Evolutionary conservation across 768 basidiomycete genomes (phyloP), one percentile per base, ranked within the genome.

Genomic region (Mrakia gelida): DNA sequence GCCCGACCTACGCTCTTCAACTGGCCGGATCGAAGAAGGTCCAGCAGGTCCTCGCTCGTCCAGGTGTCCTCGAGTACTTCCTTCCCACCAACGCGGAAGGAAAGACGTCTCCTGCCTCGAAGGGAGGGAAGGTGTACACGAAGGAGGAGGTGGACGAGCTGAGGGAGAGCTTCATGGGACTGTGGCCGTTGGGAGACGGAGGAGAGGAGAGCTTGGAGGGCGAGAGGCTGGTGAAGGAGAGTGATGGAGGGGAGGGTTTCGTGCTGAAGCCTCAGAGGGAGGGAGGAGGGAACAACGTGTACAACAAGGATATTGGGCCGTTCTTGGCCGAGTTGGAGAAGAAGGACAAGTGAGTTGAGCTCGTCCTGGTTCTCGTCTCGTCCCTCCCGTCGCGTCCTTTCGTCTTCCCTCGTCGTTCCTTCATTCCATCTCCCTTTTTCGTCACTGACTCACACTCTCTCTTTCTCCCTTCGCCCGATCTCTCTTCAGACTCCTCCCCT

Each of bases 231-330:
- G 61, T 78, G 16, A 41, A 68, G 34, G 63, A 78, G 34, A 78
- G 77, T 41, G 73, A 52, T 7, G 77, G 77, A 52, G 88, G 88
- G 9, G 82, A 85, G 9, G 85, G 87, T 9, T 89, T 94, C 38
- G 96, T 98, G 2, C 88, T 99, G 70, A 99, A 99, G 84, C 96
- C 96, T 0, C 96, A 98, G 83, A 88, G 95, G n/a, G 96, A 99
- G 86, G 96, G 96, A 2, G 96, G 96, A 0, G 96, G 96, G 11
- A 97, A 98, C 81, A 99, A 99, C 81, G 88, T 98, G 34, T 98
- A 98, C 85, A 92, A 92, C 79, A 86, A 86, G 3, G 89, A 90
- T 70, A 96, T 98, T 71, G 92, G 92, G 0, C 80, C 86, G 0
- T 94, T 94, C 84, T 86, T 99, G 3, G 89, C 90, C 21, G 82